Conservation (phyloP, 2,329 filamentous ascomycete genomes). For the Elsinoe batatas region DNA sequence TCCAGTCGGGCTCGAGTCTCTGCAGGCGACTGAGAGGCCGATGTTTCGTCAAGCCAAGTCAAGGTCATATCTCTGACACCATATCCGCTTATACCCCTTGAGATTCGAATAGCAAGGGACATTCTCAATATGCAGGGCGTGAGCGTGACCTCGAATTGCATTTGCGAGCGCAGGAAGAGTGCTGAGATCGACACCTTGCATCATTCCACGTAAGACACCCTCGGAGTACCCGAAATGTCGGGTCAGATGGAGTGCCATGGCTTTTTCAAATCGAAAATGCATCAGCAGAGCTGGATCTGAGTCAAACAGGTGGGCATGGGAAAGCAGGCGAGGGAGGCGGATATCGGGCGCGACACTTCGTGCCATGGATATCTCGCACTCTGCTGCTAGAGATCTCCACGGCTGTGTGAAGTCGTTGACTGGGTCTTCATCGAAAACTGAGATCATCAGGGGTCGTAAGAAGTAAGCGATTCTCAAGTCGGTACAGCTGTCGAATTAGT, state of each 20-base stretch:
- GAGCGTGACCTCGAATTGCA: neutral
- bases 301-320: neutral
- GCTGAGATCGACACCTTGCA: neutral
- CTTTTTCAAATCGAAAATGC: neutral
- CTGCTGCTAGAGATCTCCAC: neutral
- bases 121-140: neutral
- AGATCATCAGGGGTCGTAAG: neutral
- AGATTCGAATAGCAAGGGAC: neutral
- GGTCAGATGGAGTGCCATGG: neutral
- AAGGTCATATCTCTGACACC: neutral
- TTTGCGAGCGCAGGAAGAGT: neutral
- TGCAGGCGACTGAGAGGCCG: neutral
- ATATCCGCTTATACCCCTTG: neutral
- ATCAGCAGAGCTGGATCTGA: neutral
- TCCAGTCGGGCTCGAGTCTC: neutral
- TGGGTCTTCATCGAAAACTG: neutral
- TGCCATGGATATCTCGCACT: neutral
- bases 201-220: neutral
- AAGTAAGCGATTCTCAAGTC: neutral
- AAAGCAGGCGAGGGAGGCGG: too few species aligned
- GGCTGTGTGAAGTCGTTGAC: neutral
- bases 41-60: neutral
- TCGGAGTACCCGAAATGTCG: neutral
- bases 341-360: neutral
- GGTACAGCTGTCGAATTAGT: neutral